Evolutionary conservation across 345 rosid species (phyloP).

Genomic region (Salix purpurea): DNA sequence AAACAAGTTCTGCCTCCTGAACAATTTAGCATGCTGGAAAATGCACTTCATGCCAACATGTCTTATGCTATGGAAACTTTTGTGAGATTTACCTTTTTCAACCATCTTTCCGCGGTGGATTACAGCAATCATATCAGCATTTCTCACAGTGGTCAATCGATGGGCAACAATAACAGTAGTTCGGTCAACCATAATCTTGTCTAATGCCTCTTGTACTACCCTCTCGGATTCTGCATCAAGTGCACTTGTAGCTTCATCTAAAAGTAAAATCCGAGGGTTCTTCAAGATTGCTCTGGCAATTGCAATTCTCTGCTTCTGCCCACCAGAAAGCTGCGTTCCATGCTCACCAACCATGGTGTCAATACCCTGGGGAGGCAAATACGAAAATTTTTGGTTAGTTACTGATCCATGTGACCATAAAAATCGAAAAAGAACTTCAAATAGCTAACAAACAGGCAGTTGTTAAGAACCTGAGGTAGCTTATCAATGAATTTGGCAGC

Average conservation of each 20-base stretch:
- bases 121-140: slow-evolving; percentile 30
- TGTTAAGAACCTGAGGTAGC: slow-evolving; percentile 29
- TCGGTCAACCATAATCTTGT: slow-evolving; percentile 38
- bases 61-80: neutral
- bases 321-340: slow-evolving; percentile 90
- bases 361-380: slow-evolving; percentile 39
- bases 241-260: slow-evolving; percentile 51
- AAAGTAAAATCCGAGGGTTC: slow-evolving; percentile 40
- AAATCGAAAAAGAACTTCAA: neutral
- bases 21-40: neutral
- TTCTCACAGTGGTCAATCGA: slow-evolving; percentile 38
- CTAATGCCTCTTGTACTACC: slow-evolving; percentile 46
- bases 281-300: slow-evolving; percentile 41
- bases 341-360: slow-evolving; percentile 93
- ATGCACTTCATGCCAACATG: neutral
- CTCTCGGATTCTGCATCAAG: slow-evolving; percentile 48
- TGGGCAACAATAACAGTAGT: slow-evolving; percentile 52
- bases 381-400: neutral
- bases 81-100: slow-evolving; percentile 26
- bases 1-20: neutral
- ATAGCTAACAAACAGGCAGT: neutral
- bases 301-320: slow-evolving; percentile 77
- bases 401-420: neutral
- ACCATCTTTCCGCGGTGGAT: slow-evolving; percentile 40
- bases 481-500: slow-evolving; percentile 42